Percentiles rank a stretch among this genome's conserved stretches.
phyloP scores from a whole-genome alignment of 257 asterid genomes.

The Catharanthus roseus region DNA sequence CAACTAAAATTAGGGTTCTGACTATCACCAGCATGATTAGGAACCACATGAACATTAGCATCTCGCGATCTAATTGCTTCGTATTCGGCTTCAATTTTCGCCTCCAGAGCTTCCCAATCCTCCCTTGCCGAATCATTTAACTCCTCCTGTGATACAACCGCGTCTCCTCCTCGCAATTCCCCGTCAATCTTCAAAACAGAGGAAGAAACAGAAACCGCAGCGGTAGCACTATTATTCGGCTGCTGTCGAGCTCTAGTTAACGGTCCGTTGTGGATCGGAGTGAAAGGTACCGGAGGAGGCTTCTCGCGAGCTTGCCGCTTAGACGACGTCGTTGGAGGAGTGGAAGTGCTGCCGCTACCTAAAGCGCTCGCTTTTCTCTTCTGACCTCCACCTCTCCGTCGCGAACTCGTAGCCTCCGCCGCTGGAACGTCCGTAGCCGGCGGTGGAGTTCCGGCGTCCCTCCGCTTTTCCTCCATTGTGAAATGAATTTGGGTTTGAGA shows the following conservation, averaged over 20 bases:
- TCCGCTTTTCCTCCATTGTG: conserved; percentile 75
- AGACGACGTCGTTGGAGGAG: conserved; percentile 45
- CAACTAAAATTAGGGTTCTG: conserved; percentile 8
- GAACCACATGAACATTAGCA: conserved; percentile 74
- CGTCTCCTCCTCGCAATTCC: conserved; percentile 32
- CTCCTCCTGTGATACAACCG: conserved; percentile 48
- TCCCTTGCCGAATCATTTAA: conserved; percentile 33
- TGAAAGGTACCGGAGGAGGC: conserved; percentile 51
- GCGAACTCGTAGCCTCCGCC: conserved; percentile 58
- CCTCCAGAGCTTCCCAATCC: conserved; percentile 77
- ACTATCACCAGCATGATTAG: conserved; percentile 82
- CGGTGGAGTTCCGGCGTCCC: conserved; percentile 60
- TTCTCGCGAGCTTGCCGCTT: conserved; percentile 93
- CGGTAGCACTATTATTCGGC: conserved; percentile 42
- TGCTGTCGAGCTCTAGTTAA: conserved; percentile 86
- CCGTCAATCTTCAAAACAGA: conserved; percentile 27
- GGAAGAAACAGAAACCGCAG: conserved; percentile 14
- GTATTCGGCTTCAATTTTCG: conserved; percentile 68
- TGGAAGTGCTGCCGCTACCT: conserved; percentile 52
- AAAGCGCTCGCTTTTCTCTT: conserved; percentile 72
- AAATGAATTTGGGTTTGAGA: conserved; percentile 10
- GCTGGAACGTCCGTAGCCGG: conserved; percentile 33
- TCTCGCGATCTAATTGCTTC: conserved; percentile 56
- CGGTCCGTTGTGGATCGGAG: conserved; percentile 94
- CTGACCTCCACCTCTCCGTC: conserved; percentile 75